A percentile compares a stretch with the other conserved stretches of the same genome.
Evolutionary conservation across 768 basidiomycete species (phyloP).

Genomic region (Russula compacta): DNA sequence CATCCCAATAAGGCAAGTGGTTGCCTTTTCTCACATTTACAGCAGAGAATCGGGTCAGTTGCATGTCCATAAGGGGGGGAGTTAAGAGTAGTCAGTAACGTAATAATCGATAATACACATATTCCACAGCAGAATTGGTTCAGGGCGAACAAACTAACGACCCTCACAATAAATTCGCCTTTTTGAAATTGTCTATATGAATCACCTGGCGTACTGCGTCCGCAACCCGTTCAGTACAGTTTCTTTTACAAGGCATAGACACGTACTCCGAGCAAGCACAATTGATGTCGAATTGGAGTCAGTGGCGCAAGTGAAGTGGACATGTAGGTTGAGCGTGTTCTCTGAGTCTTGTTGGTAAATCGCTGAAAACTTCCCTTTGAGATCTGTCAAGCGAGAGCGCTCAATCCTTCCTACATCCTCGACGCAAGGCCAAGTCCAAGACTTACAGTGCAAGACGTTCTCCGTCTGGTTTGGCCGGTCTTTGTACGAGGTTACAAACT

Average conservation of each 20-base stretch:
- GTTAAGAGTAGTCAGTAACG: no score
- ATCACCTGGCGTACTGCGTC: constrained; percentile 25
- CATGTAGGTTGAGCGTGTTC: constrained; percentile 38
- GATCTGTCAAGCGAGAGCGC: constrained; percentile 30
- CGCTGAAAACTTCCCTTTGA: constrained; percentile 41
- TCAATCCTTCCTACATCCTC: neutral
- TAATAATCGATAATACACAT: no score
- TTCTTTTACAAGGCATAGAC: neutral
- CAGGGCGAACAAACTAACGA: no score
- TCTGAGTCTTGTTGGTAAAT: constrained; percentile 44
- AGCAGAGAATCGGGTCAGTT: no score
- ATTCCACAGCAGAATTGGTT: no score
- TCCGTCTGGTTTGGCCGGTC: constrained; percentile 44
- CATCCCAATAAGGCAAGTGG: no score
- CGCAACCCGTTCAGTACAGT: neutral
- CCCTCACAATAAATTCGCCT: constrained; percentile 22
- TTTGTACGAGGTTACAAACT: constrained; percentile 46
- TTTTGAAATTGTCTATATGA: constrained; percentile 18
- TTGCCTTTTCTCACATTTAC: no score
- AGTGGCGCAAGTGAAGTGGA: constrained; percentile 50
- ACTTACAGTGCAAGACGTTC: constrained; percentile 45
- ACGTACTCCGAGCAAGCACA: constrained; percentile 42
- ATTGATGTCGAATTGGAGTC: constrained; percentile 40
- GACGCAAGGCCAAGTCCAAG: neutral
- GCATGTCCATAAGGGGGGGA: no score